Evolutionary conservation across 352 stramenopile species (phyloP), one percentile per base, ranked within the genome.

Genomic region (Phytophthora foliorum): DNA sequence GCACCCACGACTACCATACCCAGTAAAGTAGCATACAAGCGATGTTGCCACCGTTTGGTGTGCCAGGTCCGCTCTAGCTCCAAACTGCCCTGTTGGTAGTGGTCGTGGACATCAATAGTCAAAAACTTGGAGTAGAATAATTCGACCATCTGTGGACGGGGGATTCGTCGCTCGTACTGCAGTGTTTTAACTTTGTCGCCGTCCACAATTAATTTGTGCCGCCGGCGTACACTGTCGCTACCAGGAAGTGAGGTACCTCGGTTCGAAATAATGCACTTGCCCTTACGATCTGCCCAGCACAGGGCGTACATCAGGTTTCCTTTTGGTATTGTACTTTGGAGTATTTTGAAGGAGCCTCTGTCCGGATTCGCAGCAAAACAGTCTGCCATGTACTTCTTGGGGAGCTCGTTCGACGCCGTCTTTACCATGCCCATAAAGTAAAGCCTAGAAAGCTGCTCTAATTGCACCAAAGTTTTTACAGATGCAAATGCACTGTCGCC

Each of bases 111-210:
- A 32, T 55, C 56, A 11, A 63, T 55, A 8, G 34, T 19, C 17
- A 22, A 57, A 6, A 55, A 46, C 31, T 41, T 49, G 9, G 19
- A 48, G 16, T 22, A 64, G 34, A 49, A 64, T 11, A 64, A 31
- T 9, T 64, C 44, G n/a, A 49, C 27, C 57, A 56, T 56, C 38
- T 56, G 45, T 14, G 57, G 44, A n/a, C 57, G 57, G 11, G 32
- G 25, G 3, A 64, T 42, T 36, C 32, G 42, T 38, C 34, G 21
- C 4, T 64, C 42, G 22, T 56, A 56, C 17, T 39, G 31, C 29
- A 56, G 32, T 4, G 17, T 49, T 36, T 29, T 31, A 0, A 45
- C 16, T 22, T 62, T n/a, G n/a, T 32, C 29, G 14, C 32, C 22
- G 46, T 48, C 22, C 1, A 62, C 25, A 17, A 45, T 32, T 10